A percentile compares a stretch with the other conserved stretches of the same genome.
Evolutionary conservation across 1,139 yeast species (phyloP).

Genomic region (Yamadazyma sp.): DNA sequence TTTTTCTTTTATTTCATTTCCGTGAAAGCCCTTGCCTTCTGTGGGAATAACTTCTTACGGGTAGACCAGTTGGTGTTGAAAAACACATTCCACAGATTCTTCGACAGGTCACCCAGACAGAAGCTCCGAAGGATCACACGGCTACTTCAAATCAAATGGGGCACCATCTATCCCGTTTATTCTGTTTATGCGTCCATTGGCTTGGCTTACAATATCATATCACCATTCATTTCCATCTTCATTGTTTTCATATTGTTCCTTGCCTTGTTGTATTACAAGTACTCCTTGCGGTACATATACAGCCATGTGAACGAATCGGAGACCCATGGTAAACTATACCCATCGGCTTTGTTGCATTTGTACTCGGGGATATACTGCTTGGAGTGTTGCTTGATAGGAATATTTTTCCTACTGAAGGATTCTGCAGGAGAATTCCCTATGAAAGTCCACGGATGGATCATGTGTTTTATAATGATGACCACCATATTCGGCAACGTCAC

Average conservation of each 20-base stretch:
- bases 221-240: slow-evolving; percentile 73
- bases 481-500: slow-evolving; percentile 36
- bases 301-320: slow-evolving; percentile 54
- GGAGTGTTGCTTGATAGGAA: slow-evolving; percentile 74
- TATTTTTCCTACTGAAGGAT: slow-evolving; percentile 61
- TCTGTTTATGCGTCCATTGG: slow-evolving; percentile 79
- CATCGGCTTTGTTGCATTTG: slow-evolving; percentile 70
- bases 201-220: slow-evolving; percentile 69
- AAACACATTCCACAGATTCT: slow-evolving; percentile 33
- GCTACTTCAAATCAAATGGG: slow-evolving; percentile 62
- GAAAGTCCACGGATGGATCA: slow-evolving; percentile 44
- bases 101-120: slow-evolving; percentile 61
- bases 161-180: slow-evolving; percentile 71
- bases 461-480: slow-evolving; percentile 40
- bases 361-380: slow-evolving; percentile 79
- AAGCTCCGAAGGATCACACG: slow-evolving; percentile 46
- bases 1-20: slow-evolving; percentile 76
- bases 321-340: slow-evolving; percentile 69
- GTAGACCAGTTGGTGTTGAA: slow-evolving; percentile 46
- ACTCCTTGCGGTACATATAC: slow-evolving; percentile 58
- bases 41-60: slow-evolving; percentile 67
- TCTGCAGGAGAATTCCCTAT: slow-evolving; percentile 33
- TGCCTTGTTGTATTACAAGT: slow-evolving; percentile 66
- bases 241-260: slow-evolving; percentile 58
- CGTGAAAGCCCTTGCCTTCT: slow-evolving; percentile 69